Evolutionary conservation across 208 protist species (phyloP).

Genomic region (Trypanosoma lewisi): DNA sequence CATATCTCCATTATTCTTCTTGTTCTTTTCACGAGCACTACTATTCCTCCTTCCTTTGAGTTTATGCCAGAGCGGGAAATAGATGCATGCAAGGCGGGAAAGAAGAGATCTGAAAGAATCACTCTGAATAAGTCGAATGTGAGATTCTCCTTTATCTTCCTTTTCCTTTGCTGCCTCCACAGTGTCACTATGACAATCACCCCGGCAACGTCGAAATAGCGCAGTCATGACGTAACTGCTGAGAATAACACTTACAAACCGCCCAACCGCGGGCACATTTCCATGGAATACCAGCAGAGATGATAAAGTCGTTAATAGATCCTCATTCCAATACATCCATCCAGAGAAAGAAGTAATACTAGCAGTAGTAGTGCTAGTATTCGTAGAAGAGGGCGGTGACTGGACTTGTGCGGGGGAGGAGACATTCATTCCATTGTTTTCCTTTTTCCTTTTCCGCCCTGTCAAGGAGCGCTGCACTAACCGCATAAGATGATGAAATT

Average conservation of each 20-base stretch:
- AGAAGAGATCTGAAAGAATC: constrained; percentile 2
- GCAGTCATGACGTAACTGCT: constrained; percentile 8
- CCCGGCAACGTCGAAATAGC: neutral
- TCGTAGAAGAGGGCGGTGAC: too few species aligned
- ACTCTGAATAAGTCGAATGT: constrained; percentile 2
- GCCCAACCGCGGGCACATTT: constrained; percentile 14
- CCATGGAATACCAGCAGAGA: constrained; percentile 19
- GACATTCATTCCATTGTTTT: too few species aligned
- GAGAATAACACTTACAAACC: constrained; percentile 16
- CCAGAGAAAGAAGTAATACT: neutral
- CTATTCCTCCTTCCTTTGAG: neutral
- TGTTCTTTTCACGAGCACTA: neutral
- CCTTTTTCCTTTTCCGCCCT: too few species aligned
- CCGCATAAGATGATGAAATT: too few species aligned
- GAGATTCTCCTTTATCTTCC: neutral
- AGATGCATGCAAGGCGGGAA: constrained; percentile 9
- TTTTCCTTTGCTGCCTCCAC: neutral
- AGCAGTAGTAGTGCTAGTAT: too few species aligned
- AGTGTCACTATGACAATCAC: neutral
- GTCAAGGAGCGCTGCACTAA: too few species aligned
- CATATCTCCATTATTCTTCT: neutral
- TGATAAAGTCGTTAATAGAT: constrained; percentile 11
- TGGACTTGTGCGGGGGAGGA: too few species aligned
- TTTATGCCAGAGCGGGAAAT: constrained; percentile 18
- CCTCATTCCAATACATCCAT: constrained; percentile 1